Conservation (phyloP, 805 yeast species). For the Yueomyces sinensis region DNA sequence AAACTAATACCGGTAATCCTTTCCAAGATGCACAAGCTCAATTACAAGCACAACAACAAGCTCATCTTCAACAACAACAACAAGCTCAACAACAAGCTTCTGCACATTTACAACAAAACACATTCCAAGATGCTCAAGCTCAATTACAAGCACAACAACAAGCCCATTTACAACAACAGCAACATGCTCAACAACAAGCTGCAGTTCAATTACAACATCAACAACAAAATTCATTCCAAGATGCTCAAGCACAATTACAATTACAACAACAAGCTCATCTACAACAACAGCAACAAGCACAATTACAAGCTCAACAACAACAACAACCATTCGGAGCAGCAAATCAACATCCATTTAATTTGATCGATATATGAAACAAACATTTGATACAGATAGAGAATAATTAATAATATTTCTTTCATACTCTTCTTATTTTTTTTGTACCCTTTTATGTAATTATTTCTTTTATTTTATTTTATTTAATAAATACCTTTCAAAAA, state of each 20-base stretch:
- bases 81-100: conserved; percentile 5
- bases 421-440: not conserved
- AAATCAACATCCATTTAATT: no score
- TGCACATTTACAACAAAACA: conserved; percentile 1
- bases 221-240: not conserved
- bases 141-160: conserved; percentile 4
- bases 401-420: not conserved
- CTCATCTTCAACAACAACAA: conserved; percentile 6
- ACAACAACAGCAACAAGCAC: conserved; percentile 8
- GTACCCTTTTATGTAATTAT: not conserved
- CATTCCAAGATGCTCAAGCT: conserved; percentile 3
- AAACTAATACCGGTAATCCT: not conserved
- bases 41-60: conserved; percentile 5
- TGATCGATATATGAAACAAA: no score
- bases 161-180: conserved; percentile 6
- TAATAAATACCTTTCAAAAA: no score
- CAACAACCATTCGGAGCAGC: no score
- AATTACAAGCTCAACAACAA: no score
- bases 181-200: conserved; percentile 1
- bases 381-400: no score
- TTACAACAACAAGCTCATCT: conserved; percentile 9
- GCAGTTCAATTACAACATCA: not conserved
- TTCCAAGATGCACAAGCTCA: conserved; percentile 1
- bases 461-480: not conserved
- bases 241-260: conserved; percentile 2